Conservation (phyloP, 208 protist genomes). For the Balamuthia mandrillaris region DNA sequence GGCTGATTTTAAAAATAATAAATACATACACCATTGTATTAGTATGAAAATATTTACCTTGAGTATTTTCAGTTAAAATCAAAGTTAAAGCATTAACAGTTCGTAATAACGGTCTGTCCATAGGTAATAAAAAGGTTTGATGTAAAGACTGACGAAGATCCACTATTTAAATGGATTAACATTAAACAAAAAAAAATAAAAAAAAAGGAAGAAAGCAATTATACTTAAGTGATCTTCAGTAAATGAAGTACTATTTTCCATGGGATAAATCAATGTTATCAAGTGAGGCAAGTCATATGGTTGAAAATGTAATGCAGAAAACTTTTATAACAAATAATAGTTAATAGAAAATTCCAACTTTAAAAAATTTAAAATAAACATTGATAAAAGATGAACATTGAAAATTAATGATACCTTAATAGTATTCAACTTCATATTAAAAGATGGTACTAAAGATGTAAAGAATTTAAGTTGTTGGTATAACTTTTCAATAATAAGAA, state of each 20-base stretch:
- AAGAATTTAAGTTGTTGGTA: too few species aligned
- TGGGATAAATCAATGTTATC: neutral
- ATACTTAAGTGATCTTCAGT: neutral
- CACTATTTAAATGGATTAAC: neutral
- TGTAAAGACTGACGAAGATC: neutral
- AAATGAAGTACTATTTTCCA: neutral
- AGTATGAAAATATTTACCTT: neutral
- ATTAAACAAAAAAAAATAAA: neutral
- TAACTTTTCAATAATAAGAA: too few species aligned
- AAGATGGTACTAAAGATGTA: too few species aligned
- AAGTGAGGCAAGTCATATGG: neutral
- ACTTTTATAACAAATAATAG: too few species aligned
- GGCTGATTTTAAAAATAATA: neutral
- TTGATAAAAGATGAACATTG: too few species aligned
- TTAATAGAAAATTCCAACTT: too few species aligned
- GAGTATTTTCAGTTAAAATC: neutral
- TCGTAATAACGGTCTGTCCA: constrained; percentile 4
- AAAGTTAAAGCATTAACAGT: neutral
- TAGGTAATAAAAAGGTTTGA: neutral
- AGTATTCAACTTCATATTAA: too few species aligned
- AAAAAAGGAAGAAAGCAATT: neutral
- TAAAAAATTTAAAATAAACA: too few species aligned
- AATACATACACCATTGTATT: neutral
- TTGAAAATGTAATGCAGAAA: neutral
- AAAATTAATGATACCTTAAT: too few species aligned